Percentiles rank a stretch among this genome's conserved stretches.
These are phyloP conservation scores for Echinochloa phyllopogon DNA, from an alignment of 176 grass and related monocot genomes.

Conservation along the genomic window DNA sequence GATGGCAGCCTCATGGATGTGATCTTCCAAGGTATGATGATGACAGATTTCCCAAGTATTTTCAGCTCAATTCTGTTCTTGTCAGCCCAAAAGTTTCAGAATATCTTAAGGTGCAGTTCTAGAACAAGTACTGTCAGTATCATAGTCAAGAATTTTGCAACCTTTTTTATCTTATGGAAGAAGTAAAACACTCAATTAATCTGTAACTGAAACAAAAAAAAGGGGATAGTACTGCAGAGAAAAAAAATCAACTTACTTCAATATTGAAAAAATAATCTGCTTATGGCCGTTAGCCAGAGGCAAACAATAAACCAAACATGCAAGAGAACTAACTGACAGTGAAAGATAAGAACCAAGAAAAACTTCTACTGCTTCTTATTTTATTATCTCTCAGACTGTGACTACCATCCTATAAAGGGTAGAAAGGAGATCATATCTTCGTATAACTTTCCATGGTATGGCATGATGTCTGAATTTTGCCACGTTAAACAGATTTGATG, in stretches of 20 bases:
- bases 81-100: background rate
- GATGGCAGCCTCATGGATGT: slow-evolving; percentile 82
- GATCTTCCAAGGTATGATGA: slow-evolving; percentile 67
- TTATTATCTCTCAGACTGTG: background rate
- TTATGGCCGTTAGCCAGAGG: background rate
- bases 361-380: background rate
- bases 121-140: slow-evolving; percentile 11
- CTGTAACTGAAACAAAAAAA: background rate
- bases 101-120: slow-evolving; percentile 7
- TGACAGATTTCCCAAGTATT: background rate
- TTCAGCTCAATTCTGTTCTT: background rate
- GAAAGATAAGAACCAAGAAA: background rate
- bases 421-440: background rate
- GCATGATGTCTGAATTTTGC: background rate
- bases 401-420: background rate
- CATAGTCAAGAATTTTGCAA: background rate
- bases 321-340: background rate
- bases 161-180: background rate
- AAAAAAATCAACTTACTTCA: background rate
- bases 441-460: background rate
- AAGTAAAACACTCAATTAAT: background rate
- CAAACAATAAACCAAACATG: background rate
- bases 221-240: background rate
- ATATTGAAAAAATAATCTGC: background rate
- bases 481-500: slow-evolving; percentile 63